phyloP scores from a whole-genome alignment of 2,329 filamentous ascomycete species.

The Alternaria brassicae region DNA sequence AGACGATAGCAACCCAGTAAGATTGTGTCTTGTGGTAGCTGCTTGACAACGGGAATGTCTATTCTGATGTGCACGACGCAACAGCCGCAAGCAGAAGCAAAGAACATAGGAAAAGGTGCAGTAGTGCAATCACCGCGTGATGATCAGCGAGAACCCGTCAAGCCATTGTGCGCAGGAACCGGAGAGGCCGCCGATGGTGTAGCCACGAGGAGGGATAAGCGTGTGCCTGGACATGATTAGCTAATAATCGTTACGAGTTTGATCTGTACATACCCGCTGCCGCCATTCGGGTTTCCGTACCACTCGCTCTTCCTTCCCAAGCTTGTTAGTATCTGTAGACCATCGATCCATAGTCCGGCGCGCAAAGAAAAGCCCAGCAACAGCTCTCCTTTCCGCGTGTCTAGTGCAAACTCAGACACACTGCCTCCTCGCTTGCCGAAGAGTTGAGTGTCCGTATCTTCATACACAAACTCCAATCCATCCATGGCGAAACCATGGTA shows the following conservation, averaged over 20 bases:
- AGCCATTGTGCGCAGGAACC: conserved; percentile 83
- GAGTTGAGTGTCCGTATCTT: conserved; percentile 81
- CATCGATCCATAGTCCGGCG: conserved; percentile 84
- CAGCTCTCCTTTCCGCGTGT: conserved; percentile 84
- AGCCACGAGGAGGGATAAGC: conserved; percentile 87
- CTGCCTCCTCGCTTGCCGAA: conserved; percentile 84
- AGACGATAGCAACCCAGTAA: not conserved
- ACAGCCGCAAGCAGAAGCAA: not conserved
- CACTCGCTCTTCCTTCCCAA: conserved; percentile 83
- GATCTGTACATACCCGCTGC: conserved; percentile 73
- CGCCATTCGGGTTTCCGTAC: conserved; percentile 81
- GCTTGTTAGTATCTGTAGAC: conserved; percentile 87
- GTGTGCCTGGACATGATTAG: conserved; percentile 69
- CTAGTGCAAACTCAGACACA: conserved; percentile 76
- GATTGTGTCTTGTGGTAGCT: not conserved
- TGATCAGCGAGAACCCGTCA: conserved; percentile 84
- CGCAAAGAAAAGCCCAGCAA: conserved; percentile 86
- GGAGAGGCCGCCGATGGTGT: conserved; percentile 84
- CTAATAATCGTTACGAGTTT: conserved; percentile 14
- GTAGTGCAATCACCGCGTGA: conserved; percentile 64
- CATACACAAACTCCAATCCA: conserved; percentile 91
- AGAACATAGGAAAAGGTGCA: not conserved
- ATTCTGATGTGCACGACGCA: not conserved
- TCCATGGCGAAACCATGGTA: conserved; percentile 81
- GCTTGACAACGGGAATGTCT: not conserved